phyloP scores from a whole-genome alignment of 164 flowering plant genomes.

The Magnolia sinica region DNA sequence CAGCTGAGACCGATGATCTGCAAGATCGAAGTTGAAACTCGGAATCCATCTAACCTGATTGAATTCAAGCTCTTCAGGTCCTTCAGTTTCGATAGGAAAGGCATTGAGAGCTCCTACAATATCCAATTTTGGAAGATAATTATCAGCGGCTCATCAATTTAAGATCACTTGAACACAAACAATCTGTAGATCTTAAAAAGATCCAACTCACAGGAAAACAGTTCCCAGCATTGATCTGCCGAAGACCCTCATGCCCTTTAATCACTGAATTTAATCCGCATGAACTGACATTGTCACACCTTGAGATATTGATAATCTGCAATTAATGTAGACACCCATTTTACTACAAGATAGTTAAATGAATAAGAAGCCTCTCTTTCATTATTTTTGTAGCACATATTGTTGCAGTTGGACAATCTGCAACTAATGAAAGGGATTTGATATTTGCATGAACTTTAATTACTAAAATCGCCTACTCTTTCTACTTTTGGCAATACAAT shows the following conservation, averaged over 20 bases:
- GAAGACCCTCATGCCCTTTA: constrained; percentile 38
- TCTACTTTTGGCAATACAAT: too few relatives aligned
- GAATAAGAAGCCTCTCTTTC: background rate
- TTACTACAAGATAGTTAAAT: background rate
- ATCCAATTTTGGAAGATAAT: constrained; percentile 6
- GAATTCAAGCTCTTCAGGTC: constrained; percentile 38
- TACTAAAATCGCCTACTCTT: too few relatives aligned
- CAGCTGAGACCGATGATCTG: constrained; percentile 34
- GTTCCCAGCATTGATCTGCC: constrained; percentile 46
- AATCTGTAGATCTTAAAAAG: background rate
- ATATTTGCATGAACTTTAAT: too few relatives aligned
- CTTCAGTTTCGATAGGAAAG: constrained; percentile 30
- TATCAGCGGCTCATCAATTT: background rate
- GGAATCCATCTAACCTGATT: constrained; percentile 49
- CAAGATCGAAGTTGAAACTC: constrained; percentile 32
- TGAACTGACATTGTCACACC: constrained; percentile 47
- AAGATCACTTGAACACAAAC: background rate
- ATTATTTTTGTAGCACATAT: background rate
- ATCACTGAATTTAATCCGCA: constrained; percentile 43
- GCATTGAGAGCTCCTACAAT: constrained; percentile 41
- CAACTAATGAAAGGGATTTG: too few relatives aligned
- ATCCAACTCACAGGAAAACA: constrained; percentile 47
- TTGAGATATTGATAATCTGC: constrained; percentile 59
- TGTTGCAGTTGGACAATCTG: background rate
- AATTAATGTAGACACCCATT: background rate